Conservation (phyloP, 2,329 filamentous ascomycete genomes). For the Curvularia lunata region DNA sequence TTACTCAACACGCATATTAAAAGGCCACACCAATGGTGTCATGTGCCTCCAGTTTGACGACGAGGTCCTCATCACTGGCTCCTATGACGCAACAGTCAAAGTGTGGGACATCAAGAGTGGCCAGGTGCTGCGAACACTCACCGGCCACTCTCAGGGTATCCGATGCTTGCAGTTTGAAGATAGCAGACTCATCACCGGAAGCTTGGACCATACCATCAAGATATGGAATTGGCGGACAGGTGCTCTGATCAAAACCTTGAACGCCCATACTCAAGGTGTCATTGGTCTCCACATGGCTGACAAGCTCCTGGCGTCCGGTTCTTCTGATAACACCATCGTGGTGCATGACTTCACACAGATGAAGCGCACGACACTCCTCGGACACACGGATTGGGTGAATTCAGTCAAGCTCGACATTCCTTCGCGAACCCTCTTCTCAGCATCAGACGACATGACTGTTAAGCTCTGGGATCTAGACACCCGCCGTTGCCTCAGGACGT, state of each 20-base stretch:
- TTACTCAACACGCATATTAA: constrained; percentile 82
- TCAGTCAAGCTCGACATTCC: constrained; percentile 84
- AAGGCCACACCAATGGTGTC: constrained; percentile 86
- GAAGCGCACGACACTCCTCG: constrained; percentile 77
- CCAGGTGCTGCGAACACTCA: constrained; percentile 81
- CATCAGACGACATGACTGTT: constrained; percentile 90
- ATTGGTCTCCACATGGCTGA: constrained; percentile 87
- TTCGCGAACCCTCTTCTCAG: constrained; percentile 87
- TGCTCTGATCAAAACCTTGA: constrained; percentile 80
- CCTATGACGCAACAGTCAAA: constrained; percentile 93
- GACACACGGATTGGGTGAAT: constrained; percentile 95
- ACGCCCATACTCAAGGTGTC: constrained; percentile 80
- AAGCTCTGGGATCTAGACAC: constrained; percentile 94
- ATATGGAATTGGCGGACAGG: constrained; percentile 98
- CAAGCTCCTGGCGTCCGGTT: constrained; percentile 84
- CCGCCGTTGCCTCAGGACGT: constrained; percentile 75
- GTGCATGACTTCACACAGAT: constrained; percentile 91
- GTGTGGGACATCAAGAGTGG: constrained; percentile 95
- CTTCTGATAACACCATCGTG: constrained; percentile 86
- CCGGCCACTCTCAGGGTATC: constrained; percentile 82
- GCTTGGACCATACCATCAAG: constrained; percentile 84
- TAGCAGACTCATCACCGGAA: constrained; percentile 86
- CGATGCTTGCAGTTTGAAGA: constrained; percentile 93
- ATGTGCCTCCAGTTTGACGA: constrained; percentile 84
- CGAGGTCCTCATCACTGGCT: constrained; percentile 88